Base-by-base conservation (phyloP, 257 asterid genomes). In the Prunella vulgaris region DNA sequence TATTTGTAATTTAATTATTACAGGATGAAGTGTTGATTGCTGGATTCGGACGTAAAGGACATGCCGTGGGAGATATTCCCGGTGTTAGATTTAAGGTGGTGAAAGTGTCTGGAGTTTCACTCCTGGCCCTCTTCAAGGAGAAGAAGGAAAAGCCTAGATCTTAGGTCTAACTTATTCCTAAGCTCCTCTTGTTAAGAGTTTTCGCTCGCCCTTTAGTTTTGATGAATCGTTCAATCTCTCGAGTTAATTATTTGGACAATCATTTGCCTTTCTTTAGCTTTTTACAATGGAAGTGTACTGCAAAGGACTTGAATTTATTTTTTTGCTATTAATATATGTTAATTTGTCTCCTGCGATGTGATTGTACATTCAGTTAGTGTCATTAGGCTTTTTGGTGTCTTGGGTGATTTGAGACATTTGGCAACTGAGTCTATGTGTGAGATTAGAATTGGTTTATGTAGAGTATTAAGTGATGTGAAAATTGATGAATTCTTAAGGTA, bases 1-100 rank as follows among this genome's bases (percentile, higher is more conserved):
- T 42, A 59, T 10, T n/a, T 15, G 70, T 64, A 67, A 20, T 46
- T 3, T 21, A 21, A 2, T n/a, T 57, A 3, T 4, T 74, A 72
- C 71, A 87, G 92, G 95, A 88, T n/a, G 93, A 88, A 76, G 93
- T 85, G 57, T 70, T 87, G 75, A 85, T 87, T 73, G 95, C 95
- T 51, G 92, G 95, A 72, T 88, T 85, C 33, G 89, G 92, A 13
- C 87, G 94, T 17, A 85, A 87, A 75, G 89, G 92, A 8, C 91
- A 87, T 54, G 95, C 92, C 3, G 95, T 88, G 1, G 92, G 92
- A 78, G 92, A 82, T 82, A 88, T 84, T 88, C 93, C 87, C 13
- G 95, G 88, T 18, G 95, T 88, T 70, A 48, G 93, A 65, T 88
- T 88, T 53, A 86, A 88, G 79, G 93, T 88, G 68, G 95, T 86